Percentiles rank a stretch among this genome's conserved stretches.
Conservation (phyloP, 495 filamentous ascomycete genomes). For the Penicillium malachiteum region DNA sequence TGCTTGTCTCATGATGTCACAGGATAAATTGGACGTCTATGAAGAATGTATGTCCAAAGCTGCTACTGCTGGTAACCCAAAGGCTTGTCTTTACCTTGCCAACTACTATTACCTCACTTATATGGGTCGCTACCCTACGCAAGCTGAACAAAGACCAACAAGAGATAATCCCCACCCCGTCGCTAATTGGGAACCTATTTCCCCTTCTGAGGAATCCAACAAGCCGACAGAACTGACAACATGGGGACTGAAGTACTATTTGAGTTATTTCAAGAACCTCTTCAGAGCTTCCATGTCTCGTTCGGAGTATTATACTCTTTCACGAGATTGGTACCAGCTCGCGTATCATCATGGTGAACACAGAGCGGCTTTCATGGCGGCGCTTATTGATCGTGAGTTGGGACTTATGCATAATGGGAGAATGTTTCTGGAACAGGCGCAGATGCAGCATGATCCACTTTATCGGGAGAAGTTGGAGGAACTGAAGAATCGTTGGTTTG, state of each 20-base stretch:
- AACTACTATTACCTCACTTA: slow-evolving; percentile 41
- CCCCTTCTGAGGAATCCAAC: neutral
- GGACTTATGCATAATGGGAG: slow-evolving; percentile 7
- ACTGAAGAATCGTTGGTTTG: slow-evolving; percentile 22
- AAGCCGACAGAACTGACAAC: neutral
- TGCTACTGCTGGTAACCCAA: slow-evolving; percentile 22
- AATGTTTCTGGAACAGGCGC: neutral
- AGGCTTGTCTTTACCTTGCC: slow-evolving; percentile 35
- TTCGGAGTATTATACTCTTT: slow-evolving; percentile 25
- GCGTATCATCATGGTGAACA: slow-evolving; percentile 6
- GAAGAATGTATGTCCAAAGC: slow-evolving; percentile 39
- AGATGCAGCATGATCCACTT: neutral
- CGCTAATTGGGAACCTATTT: neutral
- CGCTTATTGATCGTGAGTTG: slow-evolving; percentile 23
- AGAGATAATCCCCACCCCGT: neutral
- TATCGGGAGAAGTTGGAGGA: slow-evolving; percentile 4
- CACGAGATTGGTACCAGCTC: slow-evolving; percentile 35
- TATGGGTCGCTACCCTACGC: slow-evolving; percentile 24
- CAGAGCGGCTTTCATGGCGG: slow-evolving; percentile 20
- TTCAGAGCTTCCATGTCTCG: slow-evolving; percentile 11
- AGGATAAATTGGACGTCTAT: slow-evolving; percentile 27
- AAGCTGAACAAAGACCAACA: slow-evolving; percentile 15
- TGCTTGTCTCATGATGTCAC: slow-evolving; percentile 23
- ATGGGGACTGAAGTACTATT: neutral
- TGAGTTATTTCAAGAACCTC: neutral